Evolutionary conservation across 2,329 filamentous ascomycete species (phyloP), one percentile per base, ranked within the genome.

Genomic region (Alternaria infectoria): DNA sequence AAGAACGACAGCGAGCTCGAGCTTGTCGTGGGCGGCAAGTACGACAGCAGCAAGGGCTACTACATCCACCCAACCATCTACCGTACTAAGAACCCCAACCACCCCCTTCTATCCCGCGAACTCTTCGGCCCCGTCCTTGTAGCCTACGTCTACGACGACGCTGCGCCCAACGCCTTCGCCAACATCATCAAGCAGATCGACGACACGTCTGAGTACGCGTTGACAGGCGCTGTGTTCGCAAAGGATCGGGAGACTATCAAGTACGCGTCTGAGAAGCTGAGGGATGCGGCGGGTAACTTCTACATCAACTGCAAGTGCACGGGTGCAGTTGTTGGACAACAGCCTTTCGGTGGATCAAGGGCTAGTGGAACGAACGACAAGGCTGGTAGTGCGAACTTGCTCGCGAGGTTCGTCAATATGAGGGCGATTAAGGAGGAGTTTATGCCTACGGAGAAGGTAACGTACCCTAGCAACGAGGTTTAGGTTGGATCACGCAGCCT

Each of bases 51-150:
- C 70, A 90, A 90, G 81, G 93, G 93, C 66, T 97, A 91, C 85
- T 97, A 88, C 82, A 88, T 97, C 76, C 86, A 92, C 79, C 93
- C 93, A 7, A 96, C 93, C 66, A 86, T 97, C 75, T 96, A 95
- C 84, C 82, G 85, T 66, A 91, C 92, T 54, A 88, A 85, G 54
- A 90, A 92, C 82, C 89, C 92, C 0, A 82, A 86, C 65, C 93
- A 96, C 83, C 86, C 87, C 66, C 89, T 95, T 69, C 84, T 97
- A 52, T 88, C 85, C 54, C 90, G 88, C 40, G 93, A 97, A 81
- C 88, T 96, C 65, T 97, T 97, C 79, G 93, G 93, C 2, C 93
- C 93, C 30, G 82, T 96, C 61, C 83, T 96, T 45, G 87, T 88
- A 30, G 82, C 91, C 11, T 88, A 96, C 80, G 87, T 94, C 66